Conservation (phyloP, 306 rosid genomes). For the Medicago lupulina region DNA sequence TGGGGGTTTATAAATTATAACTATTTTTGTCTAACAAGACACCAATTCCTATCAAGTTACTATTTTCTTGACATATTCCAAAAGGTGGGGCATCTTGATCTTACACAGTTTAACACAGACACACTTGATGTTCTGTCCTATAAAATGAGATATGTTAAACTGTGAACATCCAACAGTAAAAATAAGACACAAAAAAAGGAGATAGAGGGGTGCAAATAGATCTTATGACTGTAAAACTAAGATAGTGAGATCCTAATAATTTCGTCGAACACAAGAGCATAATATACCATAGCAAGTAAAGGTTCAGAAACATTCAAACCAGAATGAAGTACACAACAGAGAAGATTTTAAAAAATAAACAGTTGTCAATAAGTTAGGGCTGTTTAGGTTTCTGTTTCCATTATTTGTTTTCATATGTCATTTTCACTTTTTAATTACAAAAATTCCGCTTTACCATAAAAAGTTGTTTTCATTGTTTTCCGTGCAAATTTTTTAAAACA, state of each 20-base stretch:
- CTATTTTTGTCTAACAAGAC: not conserved
- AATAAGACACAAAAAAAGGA: slow-evolving; percentile 5
- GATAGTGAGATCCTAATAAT: slow-evolving; percentile 12
- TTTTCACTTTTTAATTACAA: not conserved
- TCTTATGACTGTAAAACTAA: not conserved
- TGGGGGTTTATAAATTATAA: not conserved
- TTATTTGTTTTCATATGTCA: slow-evolving; percentile 10
- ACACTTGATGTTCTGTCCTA: not conserved
- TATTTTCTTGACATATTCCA: not conserved
- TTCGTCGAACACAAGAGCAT: not conserved
- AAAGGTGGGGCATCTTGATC: slow-evolving; percentile 10
- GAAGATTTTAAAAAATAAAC: slow-evolving; percentile 13
- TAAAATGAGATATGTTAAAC: slow-evolving; percentile 6
- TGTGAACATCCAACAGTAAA: slow-evolving; percentile 11
- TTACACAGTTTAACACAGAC: not conserved
- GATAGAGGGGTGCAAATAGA: not conserved
- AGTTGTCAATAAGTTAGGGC: slow-evolving; percentile 15
- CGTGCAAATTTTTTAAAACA: not conserved
- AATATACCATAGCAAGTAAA: slow-evolving; percentile 11
- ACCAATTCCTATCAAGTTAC: not conserved
- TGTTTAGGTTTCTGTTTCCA: slow-evolving; percentile 12
- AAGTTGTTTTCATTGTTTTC: not conserved
- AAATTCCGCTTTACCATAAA: slow-evolving; percentile 10
- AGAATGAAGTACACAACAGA: slow-evolving; percentile 1
- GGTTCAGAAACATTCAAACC: slow-evolving; percentile 23